Evolutionary conservation across 73 alveolate species (phyloP), one percentile per base, ranked within the genome.

Genomic region (Paramecium primaurelia): DNA sequence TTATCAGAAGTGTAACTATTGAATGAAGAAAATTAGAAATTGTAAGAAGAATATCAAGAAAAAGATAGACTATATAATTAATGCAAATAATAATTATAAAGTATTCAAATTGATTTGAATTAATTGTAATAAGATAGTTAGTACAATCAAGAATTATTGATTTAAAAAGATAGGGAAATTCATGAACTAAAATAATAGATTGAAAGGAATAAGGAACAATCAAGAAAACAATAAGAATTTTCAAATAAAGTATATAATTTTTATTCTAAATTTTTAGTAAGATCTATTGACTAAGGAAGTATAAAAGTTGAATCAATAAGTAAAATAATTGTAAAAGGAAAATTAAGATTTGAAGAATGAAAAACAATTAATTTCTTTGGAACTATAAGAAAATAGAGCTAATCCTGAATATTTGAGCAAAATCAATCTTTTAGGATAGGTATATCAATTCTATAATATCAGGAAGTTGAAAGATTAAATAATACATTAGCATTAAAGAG

Each of bases 381-480:
- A 77, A 38, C 28, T 77, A 2, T 8, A n/a, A 42, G 73, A 42
- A 9, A 16, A 20, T 36, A 1, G 49, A 77, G n/a, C 68, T 0
- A 45, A 45, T 42, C 45, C 49, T 36, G 90, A 77, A 38, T 77
- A 77, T 77, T n/a, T 28, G 71, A 9, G 18, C 16, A 38, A 45
- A 32, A 77, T 77, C 20, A 77, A 36, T 77, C 49, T 77, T 8
- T 77, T 77, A 26, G 90, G 90, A 14, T 45, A 77, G 49, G 86
- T 71, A 71, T 12, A 38, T 71, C 54, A 71, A 32, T 18, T 34
- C 28, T 12, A 71, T 71, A 32, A 32, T 32, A 32, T 32, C n/a
- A 71, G 86, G 90, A 77, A 77, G 68, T 77, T 10, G 90, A 77
- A 32, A 18, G 90, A 38, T 10, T 77, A n/a, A 77, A 77, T 22